Percentiles rank a stretch among this genome's conserved stretches.
phyloP scores from a whole-genome alignment of 2,329 filamentous ascomycete species.

The Sclerotinia sclerotiorum region DNA sequence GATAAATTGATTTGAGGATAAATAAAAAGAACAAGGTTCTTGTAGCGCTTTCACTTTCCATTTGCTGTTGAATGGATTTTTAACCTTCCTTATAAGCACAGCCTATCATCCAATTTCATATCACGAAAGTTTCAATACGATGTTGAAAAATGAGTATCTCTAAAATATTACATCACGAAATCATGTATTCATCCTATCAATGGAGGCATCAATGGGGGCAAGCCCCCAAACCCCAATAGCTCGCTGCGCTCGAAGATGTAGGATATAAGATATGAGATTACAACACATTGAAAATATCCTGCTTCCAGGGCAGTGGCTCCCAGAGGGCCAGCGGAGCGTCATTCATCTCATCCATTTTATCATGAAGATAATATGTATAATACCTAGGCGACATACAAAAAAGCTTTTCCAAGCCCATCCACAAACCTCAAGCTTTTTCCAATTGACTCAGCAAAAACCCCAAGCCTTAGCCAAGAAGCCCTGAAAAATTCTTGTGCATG shows the following conservation, averaged over 20 bases:
- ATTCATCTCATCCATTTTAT: not conserved
- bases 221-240: constrained; percentile 2
- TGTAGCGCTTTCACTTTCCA: constrained; percentile 9
- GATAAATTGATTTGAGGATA: constrained; percentile 8
- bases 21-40: constrained; percentile 4
- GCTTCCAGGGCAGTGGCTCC: not conserved
- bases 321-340: not conserved
- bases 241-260: not conserved
- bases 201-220: not conserved
- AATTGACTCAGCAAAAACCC: not conserved
- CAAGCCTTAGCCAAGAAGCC: not conserved
- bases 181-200: not conserved
- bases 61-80: not conserved
- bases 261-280: no score
- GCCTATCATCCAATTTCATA: not conserved
- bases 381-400: not conserved
- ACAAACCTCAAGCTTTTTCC: not conserved
- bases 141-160: not conserved
- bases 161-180: no score
- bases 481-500: not conserved
- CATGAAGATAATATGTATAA: not conserved
- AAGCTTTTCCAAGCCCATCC: constrained; percentile 9
- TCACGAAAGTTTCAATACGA: not conserved
- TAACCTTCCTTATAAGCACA: not conserved
- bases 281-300: no score